Evolutionary conservation across 805 yeast genomes (phyloP).

Genomic region (Blastobotrys americana): DNA sequence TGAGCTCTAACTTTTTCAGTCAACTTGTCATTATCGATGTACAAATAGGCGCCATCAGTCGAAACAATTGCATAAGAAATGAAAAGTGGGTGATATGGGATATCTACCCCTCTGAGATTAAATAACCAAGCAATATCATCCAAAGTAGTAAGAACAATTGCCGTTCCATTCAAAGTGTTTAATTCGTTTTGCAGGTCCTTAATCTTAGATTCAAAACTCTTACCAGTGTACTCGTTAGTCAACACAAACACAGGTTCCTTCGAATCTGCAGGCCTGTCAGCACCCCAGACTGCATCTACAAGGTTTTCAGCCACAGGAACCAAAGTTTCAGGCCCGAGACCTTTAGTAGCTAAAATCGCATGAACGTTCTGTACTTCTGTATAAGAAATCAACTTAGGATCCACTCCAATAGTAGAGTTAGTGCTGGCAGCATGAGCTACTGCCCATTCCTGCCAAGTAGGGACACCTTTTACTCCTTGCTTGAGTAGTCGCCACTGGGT

Average conservation of each 20-base stretch:
- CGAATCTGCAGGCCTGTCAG: slow-evolving; percentile 58
- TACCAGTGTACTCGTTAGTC: slow-evolving; percentile 56
- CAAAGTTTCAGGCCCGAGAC: slow-evolving; percentile 19
- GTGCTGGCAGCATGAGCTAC: slow-evolving; percentile 45
- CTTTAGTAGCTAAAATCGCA: slow-evolving; percentile 23
- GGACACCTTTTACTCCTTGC: slow-evolving; percentile 64
- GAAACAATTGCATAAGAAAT: slow-evolving; percentile 56
- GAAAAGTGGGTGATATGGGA: slow-evolving; percentile 81
- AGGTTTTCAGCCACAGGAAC: slow-evolving; percentile 54
- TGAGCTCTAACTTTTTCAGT: slow-evolving; percentile 34
- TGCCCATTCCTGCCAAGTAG: slow-evolving; percentile 78
- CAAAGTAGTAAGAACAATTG: slow-evolving; percentile 59
- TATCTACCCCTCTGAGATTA: slow-evolving; percentile 77
- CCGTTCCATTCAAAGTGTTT: slow-evolving; percentile 30
- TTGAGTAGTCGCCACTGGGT: slow-evolving; percentile 71
- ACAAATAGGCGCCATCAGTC: slow-evolving; percentile 40
- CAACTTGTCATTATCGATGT: slow-evolving; percentile 44
- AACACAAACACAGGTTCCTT: slow-evolving; percentile 45
- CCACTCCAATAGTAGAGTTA: slow-evolving; percentile 63
- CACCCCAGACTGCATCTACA: slow-evolving; percentile 66
- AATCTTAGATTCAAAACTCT: slow-evolving; percentile 51
- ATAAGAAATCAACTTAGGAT: slow-evolving; percentile 64
- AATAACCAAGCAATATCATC: slow-evolving; percentile 92
- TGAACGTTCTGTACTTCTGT: slow-evolving; percentile 29
- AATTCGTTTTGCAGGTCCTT: slow-evolving; percentile 32